These are phyloP conservation scores for Cicer cuneatum DNA, from an alignment of 306 rosid species.

Conservation along the genomic window DNA sequence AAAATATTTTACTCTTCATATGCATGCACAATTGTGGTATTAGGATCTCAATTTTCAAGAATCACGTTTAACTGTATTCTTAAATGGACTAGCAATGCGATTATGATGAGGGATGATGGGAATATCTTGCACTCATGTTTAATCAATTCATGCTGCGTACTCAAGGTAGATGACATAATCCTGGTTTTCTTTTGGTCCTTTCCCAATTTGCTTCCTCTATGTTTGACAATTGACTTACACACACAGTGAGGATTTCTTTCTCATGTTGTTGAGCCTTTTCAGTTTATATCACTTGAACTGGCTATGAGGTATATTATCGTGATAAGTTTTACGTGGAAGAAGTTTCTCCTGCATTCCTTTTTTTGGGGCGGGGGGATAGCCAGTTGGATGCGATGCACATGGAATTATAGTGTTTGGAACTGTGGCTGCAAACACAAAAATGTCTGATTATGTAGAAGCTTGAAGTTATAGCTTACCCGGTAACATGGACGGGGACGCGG, in stretches of 20 bases:
- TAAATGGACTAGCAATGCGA: conserved; percentile 99
- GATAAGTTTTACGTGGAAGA: conserved; percentile 27
- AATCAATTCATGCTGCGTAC: conserved; percentile 99
- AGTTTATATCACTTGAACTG: conserved; percentile 49
- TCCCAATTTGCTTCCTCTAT: conserved; percentile 68
- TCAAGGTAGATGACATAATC: conserved; percentile 98
- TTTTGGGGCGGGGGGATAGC: neutral
- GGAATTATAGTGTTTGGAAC: neutral
- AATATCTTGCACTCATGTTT: conserved; percentile 99
- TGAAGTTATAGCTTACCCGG: too few species aligned
- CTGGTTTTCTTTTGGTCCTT: conserved; percentile 65
- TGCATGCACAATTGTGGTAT: conserved; percentile 65
- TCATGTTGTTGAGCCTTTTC: conserved; percentile 51
- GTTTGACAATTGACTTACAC: conserved; percentile 42
- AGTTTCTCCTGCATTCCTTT: conserved; percentile 13
- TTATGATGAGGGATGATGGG: conserved; percentile 99
- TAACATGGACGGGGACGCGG: too few species aligned
- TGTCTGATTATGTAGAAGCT: too few species aligned
- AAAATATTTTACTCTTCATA: conserved; percentile 41
- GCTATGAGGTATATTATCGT: conserved; percentile 35
- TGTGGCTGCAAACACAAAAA: too few species aligned
- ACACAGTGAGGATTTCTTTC: conserved; percentile 59
- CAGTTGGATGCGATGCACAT: conserved; percentile 25
- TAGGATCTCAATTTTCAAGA: conserved; percentile 69
- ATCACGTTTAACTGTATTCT: conserved; percentile 99